Evolutionary conservation across 495 filamentous ascomycete genomes (phyloP).

Genomic region (Penicillium antarcticum): DNA sequence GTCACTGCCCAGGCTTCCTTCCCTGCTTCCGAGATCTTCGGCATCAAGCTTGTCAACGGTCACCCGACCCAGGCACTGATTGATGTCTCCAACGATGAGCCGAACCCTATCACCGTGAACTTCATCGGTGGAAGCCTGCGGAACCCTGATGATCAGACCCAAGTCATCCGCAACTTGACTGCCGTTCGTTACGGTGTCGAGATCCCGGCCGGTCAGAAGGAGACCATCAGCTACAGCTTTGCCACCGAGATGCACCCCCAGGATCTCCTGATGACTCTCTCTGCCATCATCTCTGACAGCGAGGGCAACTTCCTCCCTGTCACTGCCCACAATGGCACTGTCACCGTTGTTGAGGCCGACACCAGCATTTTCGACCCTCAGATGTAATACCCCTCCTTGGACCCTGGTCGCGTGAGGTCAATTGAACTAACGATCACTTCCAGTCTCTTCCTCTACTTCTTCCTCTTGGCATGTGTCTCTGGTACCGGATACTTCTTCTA

Average conservation of each 20-base stretch:
- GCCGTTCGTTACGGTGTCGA: constrained; percentile 66
- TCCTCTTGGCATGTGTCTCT: constrained; percentile 73
- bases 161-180: constrained; percentile 80
- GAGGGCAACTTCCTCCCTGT: constrained; percentile 70
- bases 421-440: constrained; percentile 21
- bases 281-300: constrained; percentile 64
- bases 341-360: constrained; percentile 87
- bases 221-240: constrained; percentile 77
- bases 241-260: constrained; percentile 90
- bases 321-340: constrained; percentile 80
- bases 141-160: constrained; percentile 53
- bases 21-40: constrained; percentile 86
- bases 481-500: constrained; percentile 94
- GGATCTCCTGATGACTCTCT: constrained; percentile 77
- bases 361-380: constrained; percentile 94
- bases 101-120: constrained; percentile 66
- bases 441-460: constrained; percentile 95
- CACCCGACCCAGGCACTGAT: constrained; percentile 80
- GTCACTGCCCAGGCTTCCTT: constrained; percentile 76
- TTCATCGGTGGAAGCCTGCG: constrained; percentile 77
- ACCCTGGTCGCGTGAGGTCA: not conserved
- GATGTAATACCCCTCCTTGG: constrained; percentile 59
- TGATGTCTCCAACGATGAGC: constrained; percentile 80
- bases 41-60: constrained; percentile 93
- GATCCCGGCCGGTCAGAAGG: constrained; percentile 74